Base-by-base conservation (phyloP, 2,329 filamentous ascomycete species). In the Cytospora mali region DNA sequence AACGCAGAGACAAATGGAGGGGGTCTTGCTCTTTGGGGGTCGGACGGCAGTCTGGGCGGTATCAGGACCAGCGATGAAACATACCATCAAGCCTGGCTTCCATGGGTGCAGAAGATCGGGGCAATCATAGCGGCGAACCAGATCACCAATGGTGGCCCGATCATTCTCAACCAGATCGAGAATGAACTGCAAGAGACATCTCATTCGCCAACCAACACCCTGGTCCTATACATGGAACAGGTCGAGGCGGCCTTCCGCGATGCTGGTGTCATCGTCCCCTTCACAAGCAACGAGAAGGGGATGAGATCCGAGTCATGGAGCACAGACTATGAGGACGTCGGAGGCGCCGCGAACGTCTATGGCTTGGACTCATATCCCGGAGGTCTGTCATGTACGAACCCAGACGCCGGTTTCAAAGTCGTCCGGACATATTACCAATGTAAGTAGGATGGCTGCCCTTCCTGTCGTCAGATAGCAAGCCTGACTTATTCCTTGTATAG, bases 341-440 rank as follows among this genome's bases (percentile, higher is more conserved):
- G 82, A n/a, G 82, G 83, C 5, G 75, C 80, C 4, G 80, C 84
- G 25, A 76, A 84, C 64, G 67, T 82, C 9, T 82, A 82, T 55
- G 80, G 78, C 1, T 66, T 82, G 1, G 80, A 81, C 65, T 75
- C 71, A 46, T 82, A 81, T 61, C 77, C 79, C 0, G 78, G 77
- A 28, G 78, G 81, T 0, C 66, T 81, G 11, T 80, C 78, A 9
- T 84, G 82, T 68, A 81, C 78, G 1, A 81, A 84, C 58, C 74
- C 74, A 0, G 71, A 80, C 51, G 72, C 74, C 7, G 82, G 81
- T 1, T 84, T 83, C 67, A 79, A 74, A 29, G 70, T 84, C 1
- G 75, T 82, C 3, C 76, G 81, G 28, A 83, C 76, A 6, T 86
- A 85, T 67, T 81, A 81, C 64, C 78, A 84, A 65, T 85, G 82